These are phyloP conservation scores for Hamigera avellanea DNA, from an alignment of 495 filamentous ascomycete species.

Conservation along the genomic window DNA sequence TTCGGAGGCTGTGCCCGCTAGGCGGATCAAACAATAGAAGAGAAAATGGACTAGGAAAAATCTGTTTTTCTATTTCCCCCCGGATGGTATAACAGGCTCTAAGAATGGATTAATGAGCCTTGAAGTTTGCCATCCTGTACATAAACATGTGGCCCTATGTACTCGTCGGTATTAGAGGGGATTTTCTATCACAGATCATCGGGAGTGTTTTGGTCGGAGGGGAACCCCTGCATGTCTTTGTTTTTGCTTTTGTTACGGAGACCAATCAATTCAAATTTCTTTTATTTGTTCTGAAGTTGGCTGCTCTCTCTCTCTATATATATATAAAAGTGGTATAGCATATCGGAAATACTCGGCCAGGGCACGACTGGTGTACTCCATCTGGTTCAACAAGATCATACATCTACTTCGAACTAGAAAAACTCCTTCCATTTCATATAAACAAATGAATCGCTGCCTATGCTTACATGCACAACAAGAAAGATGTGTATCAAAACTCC, in stretches of 20 bases:
- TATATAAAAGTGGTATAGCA: too few relatives aligned
- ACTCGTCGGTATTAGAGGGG: slow-evolving; percentile 22
- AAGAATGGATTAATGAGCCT: background rate
- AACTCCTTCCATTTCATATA: slow-evolving; percentile 6
- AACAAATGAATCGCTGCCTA: slow-evolving; percentile 19
- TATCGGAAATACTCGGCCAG: too few relatives aligned
- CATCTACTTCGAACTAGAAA: too few relatives aligned
- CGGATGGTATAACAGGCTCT: slow-evolving; percentile 3
- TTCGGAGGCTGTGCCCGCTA: slow-evolving; percentile 1
- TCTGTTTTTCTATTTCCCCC: slow-evolving; percentile 4
- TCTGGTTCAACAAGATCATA: too few relatives aligned
- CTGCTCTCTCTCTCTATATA: too few relatives aligned
- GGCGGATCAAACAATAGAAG: slow-evolving; percentile 2
- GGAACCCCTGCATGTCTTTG: slow-evolving; percentile 8
- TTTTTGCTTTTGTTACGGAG: slow-evolving; percentile 17
- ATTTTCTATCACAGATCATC: slow-evolving; percentile 5
- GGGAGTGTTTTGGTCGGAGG: too few relatives aligned
- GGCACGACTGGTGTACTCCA: too few relatives aligned
- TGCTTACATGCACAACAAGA: slow-evolving; percentile 16
- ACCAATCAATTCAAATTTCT: slow-evolving; percentile 4
- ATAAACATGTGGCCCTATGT: slow-evolving; percentile 20
- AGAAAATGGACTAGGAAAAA: slow-evolving; percentile 11
- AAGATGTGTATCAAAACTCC: slow-evolving; percentile 5
- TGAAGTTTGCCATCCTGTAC: slow-evolving; percentile 15
- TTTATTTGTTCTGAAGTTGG: background rate